Percentiles rank a stretch among this genome's conserved stretches.
Conservation (phyloP, 1,139 yeast genomes). For the Candida glucosophila region DNA sequence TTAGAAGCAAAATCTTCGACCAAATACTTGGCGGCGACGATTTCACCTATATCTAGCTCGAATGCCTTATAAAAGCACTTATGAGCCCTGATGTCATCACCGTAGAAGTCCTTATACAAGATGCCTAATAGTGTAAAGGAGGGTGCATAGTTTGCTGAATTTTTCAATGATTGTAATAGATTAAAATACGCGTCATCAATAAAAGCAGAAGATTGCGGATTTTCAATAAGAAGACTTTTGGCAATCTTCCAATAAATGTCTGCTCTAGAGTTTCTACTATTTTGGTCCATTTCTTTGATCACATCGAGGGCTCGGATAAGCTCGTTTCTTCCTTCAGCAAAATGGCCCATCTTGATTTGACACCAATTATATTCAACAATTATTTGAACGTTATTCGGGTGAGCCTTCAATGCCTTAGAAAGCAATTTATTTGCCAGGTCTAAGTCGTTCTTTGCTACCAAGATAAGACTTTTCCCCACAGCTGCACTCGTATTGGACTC, state of each 20-base stretch:
- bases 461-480: conserved; percentile 76
- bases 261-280: conserved; percentile 51
- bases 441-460: conserved; percentile 56
- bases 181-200: conserved; percentile 40
- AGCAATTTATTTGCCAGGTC: conserved; percentile 46
- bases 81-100: conserved; percentile 62
- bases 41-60: conserved; percentile 73
- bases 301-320: conserved; percentile 34
- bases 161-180: conserved; percentile 56
- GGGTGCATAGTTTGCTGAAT: conserved; percentile 58
- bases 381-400: conserved; percentile 55
- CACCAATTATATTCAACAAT: conserved; percentile 77
- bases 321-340: conserved; percentile 46
- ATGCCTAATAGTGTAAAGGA: conserved; percentile 76
- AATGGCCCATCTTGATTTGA: conserved; percentile 44
- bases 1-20: conserved; percentile 58
- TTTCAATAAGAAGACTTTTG: conserved; percentile 32
- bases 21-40: conserved; percentile 64
- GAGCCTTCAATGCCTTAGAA: conserved; percentile 36
- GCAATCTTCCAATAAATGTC: conserved; percentile 67
- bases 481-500: conserved; percentile 47
- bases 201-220: conserved; percentile 12
- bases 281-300: conserved; percentile 42
- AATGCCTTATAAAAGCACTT: conserved; percentile 88
- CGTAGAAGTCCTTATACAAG: conserved; percentile 48